Base-by-base conservation (phyloP, 2,329 filamentous ascomycete genomes). In the Escovopsis sp. region DNA sequence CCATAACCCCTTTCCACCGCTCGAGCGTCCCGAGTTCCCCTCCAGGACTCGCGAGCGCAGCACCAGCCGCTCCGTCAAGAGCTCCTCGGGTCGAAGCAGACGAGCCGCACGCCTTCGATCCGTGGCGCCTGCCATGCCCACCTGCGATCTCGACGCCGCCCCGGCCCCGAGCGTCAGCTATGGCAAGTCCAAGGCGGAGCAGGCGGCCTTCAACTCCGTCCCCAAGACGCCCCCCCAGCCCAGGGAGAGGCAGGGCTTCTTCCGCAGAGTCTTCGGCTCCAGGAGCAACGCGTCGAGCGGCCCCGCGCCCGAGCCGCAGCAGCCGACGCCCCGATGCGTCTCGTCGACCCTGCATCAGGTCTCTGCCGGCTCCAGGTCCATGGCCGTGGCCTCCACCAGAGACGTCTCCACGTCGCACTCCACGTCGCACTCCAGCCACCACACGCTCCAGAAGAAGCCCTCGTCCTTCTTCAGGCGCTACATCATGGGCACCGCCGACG, bases 381-480 rank as follows among this genome's bases (percentile, higher is more conserved):
- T 58, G 34, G 63, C 68, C 33, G 60, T 64, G 16, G 67, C 71
- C 31, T 68, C 71, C 2, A 70, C 70, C 5, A 62, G 71, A 44
- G 71, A 76, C 48, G 51, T 57, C 1, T 20, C 20, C 20, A 3
- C 20, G 20, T 20, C 61, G 16, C 69, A 70, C 1, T 20, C 20
- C 20, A 3, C 20, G 20, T 20, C 61, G 16, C 69, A 70, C 30
- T 64, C 68, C 39, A 65, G 66, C 35, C 66, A 67, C 13, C 66
- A 70, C 43, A 62, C 66, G 15, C 65, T 95, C 40, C 83, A 84
- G 53, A 95, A 95, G 67, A 95, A 95, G 60, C 76, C 85, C 4
- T 93, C 89, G 1, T 89, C 86, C 0, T 96, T 98, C 64, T 96
- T 96, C 65, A 76, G 91, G 47, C 74, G 91, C 45, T 76, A 88